Conservation (phyloP, 306 rosid genomes). For the Bauhinia variegata region DNA sequence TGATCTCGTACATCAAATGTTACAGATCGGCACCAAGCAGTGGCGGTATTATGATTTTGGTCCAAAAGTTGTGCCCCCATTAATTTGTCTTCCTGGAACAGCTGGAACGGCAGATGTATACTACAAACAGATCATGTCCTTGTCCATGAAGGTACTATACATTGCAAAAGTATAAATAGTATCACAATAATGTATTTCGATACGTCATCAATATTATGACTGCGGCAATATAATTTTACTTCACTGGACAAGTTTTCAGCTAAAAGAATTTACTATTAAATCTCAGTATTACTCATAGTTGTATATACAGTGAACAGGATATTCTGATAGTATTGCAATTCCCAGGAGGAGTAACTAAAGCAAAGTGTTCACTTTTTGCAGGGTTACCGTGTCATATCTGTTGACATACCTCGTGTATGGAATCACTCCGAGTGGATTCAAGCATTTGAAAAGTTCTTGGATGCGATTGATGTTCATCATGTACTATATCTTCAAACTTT, state of each 20-base stretch:
- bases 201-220: neutral
- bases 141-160: conserved; percentile 78
- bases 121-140: conserved; percentile 93
- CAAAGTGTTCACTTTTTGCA: conserved; percentile 42
- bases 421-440: conserved; percentile 91
- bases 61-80: conserved; percentile 93
- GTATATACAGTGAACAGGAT: too few relatives aligned
- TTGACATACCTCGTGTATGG: conserved; percentile 96
- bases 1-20: conserved; percentile 2
- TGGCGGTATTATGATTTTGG: conserved; percentile 99
- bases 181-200: conserved; percentile 19
- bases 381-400: conserved; percentile 97
- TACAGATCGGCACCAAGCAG: conserved; percentile 93
- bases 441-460: conserved; percentile 97
- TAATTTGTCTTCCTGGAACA: conserved; percentile 95
- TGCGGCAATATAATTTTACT: neutral
- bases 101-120: conserved; percentile 97
- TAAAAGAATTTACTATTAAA: conserved; percentile 12
- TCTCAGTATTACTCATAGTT: conserved; percentile 21
- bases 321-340: conserved; percentile 25
- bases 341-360: conserved; percentile 9
- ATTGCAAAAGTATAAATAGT: neutral
- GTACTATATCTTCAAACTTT: conserved; percentile 53
- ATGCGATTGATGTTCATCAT: conserved; percentile 96
- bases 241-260: neutral